These are phyloP conservation scores for Penstemon newberryi DNA, from an alignment of 257 asterid genomes.

Conservation along the genomic window DNA sequence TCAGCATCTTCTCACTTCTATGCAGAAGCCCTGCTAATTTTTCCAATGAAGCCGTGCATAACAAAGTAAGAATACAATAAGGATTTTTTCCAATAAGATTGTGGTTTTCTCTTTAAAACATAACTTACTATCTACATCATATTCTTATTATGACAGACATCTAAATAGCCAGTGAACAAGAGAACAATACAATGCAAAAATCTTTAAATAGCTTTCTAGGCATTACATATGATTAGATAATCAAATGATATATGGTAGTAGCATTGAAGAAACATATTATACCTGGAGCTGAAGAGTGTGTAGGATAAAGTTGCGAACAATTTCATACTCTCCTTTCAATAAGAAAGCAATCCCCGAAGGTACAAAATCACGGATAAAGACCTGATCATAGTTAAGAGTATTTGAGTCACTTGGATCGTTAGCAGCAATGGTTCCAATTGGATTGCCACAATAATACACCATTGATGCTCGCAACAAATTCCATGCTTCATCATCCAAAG, in stretches of 20 bases:
- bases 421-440: constrained; percentile 92
- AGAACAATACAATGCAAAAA: not conserved
- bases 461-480: constrained; percentile 67
- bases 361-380: constrained; percentile 82
- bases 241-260: not conserved
- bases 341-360: constrained; percentile 91
- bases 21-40: not conserved
- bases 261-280: constrained; percentile 16
- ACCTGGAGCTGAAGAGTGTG: constrained; percentile 97
- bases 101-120: not conserved
- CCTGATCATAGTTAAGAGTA: constrained; percentile 82
- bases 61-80: not conserved
- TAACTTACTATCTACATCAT: not conserved
- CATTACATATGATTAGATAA: not conserved
- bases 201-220: not conserved
- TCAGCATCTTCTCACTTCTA: constrained; percentile 18
- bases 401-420: constrained; percentile 77
- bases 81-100: not conserved
- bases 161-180: not conserved
- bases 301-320: constrained; percentile 76
- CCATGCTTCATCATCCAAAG: constrained; percentile 93
- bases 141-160: not conserved
- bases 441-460: constrained; percentile 70
- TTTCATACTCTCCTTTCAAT: constrained; percentile 83
- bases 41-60: not conserved